phyloP scores from a whole-genome alignment of 768 basidiomycete species.

The Naganishia randhawae region DNA sequence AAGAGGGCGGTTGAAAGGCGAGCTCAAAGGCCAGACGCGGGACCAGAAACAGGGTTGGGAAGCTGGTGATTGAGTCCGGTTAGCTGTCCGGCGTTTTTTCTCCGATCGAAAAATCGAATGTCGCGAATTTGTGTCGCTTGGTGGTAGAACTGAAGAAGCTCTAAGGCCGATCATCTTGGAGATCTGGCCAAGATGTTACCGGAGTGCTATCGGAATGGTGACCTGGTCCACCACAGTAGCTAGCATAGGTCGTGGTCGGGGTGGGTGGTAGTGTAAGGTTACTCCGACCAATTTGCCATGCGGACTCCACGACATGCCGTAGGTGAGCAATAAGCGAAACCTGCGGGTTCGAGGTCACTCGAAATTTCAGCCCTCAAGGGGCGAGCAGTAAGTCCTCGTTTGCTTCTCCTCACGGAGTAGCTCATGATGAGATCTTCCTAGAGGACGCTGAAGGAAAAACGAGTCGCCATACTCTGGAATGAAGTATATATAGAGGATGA shows the following conservation, averaged over 20 bases:
- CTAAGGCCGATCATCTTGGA: not conserved
- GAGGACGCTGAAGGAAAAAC: not conserved
- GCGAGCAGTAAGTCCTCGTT: not conserved
- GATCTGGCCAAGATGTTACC: not conserved
- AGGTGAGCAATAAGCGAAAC: not conserved
- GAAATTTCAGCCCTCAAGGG: not conserved
- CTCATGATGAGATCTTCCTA: not conserved
- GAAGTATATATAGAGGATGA: slow-evolving; percentile 12
- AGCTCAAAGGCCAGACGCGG: no score
- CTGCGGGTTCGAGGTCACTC: not conserved
- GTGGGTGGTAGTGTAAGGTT: not conserved
- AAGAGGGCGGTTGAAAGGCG: no score
- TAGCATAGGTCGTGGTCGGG: no score
- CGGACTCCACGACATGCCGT: not conserved
- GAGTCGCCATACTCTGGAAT: not conserved
- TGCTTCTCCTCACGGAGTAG: not conserved
- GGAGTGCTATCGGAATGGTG: not conserved
- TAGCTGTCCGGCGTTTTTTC: not conserved
- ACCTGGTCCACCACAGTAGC: not conserved
- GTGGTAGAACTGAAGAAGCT: not conserved
- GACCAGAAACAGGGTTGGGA: not conserved
- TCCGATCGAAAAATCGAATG: not conserved
- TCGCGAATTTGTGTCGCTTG: not conserved
- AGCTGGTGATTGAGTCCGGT: no score
- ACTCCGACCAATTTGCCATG: not conserved